Evolutionary conservation across 345 rosid genomes (phyloP).

Genomic region (Gossypium ekmanianum): DNA sequence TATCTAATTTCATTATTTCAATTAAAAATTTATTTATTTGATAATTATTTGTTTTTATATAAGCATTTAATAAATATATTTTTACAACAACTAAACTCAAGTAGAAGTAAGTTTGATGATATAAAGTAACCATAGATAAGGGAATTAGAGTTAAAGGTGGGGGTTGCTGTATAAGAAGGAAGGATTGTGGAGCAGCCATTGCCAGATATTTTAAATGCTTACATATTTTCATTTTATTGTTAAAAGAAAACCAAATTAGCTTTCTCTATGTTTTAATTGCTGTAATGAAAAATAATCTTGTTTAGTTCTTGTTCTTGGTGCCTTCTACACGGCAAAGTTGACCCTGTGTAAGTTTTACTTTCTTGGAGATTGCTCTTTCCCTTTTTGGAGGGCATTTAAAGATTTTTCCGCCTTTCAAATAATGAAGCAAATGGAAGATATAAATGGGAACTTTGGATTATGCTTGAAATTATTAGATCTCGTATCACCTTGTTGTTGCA

Average conservation of each 20-base stretch:
- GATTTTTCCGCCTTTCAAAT: not conserved
- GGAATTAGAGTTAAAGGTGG: constrained; percentile 16
- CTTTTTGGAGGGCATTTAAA: constrained; percentile 14
- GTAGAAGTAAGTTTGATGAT: constrained; percentile 30
- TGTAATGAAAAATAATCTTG: not conserved
- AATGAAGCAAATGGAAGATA: not conserved
- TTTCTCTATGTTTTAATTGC: not conserved
- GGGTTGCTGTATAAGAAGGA: constrained; percentile 14
- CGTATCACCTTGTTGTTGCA: not conserved
- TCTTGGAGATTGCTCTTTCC: not conserved
- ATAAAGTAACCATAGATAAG: constrained; percentile 65
- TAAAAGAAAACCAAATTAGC: not conserved
- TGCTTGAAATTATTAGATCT: constrained; percentile 22
- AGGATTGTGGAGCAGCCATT: constrained; percentile 11
- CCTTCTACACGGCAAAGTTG: not conserved
- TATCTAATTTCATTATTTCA: too few relatives aligned
- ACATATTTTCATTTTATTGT: not conserved
- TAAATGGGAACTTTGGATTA: not conserved
- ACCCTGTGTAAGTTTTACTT: constrained; percentile 21
- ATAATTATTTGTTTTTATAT: too few relatives aligned
- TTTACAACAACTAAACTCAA: not conserved
- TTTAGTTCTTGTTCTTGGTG: constrained; percentile 12
- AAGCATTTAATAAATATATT: too few relatives aligned
- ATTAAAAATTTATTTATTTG: too few relatives aligned
- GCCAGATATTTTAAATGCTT: constrained; percentile 4